Evolutionary conservation across 768 basidiomycete genomes (phyloP), one percentile per base, ranked within the genome.

Genomic region (Calocybe gangraenosa): DNA sequence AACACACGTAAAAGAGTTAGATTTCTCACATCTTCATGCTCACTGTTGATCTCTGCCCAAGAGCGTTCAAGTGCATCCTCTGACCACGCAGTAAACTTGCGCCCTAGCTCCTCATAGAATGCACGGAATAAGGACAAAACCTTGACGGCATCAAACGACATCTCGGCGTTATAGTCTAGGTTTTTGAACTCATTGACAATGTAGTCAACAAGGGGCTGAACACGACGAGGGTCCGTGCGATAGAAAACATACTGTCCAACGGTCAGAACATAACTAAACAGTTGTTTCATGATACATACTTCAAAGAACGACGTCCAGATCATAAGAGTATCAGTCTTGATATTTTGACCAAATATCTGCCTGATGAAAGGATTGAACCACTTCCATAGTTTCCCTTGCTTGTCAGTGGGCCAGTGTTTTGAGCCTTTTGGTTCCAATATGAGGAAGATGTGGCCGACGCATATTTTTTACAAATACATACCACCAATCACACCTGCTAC

Each of bases 351-450:
- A 51, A 92, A 80, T 14, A 91, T 79, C 28, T 75, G 73, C 15
- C 73, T 71, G 40, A 92, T 73, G 25, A 76, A 70, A 0, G 85
- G 84, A 17, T 67, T 75, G 37, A 90, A 79, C 93, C 93, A 96
- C 33, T 73, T 66, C 90, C 90, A 93, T 2, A 96, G 62, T 15
- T 59, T 58, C 34, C 76, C 59, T 61, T 92, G 85, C 51, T 81
- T 79, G n/a, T 70, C 65, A 2, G 74, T 69, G 0, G 88, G 74
- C 93, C 93, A 96, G 58, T 93, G 89, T 62, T 92, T 92, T 3
- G 85, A 84, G 7, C 89, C 90, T 81, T 33, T 31, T 7, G 22
- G 8, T 58, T 18, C 15, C 53, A 43, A 46, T 62, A 42, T 31
- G 17, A 35, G 23, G 33, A 19, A 23, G 19, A 13, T 19, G 40